Evolutionary conservation across 75 land plant species (phyloP).

Genomic region (Selaginella moellendorffii): DNA sequence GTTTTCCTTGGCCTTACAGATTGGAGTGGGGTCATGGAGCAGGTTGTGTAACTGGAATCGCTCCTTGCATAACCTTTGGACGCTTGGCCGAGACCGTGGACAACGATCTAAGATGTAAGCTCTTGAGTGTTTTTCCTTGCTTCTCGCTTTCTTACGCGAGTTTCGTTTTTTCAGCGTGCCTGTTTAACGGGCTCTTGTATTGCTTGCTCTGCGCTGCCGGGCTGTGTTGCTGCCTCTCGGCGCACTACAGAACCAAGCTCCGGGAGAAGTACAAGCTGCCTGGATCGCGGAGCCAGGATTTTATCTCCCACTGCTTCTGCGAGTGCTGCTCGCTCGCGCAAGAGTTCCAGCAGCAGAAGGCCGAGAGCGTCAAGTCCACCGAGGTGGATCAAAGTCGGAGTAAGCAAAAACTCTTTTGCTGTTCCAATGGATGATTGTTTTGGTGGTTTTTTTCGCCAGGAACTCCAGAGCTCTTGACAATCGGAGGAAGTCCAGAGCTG

Average conservation of each 20-base stretch:
- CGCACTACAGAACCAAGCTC: not conserved
- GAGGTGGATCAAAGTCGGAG: too few species aligned
- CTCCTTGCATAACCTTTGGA: not conserved
- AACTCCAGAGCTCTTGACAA: too few species aligned
- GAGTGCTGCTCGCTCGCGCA: not conserved
- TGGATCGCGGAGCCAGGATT: not conserved
- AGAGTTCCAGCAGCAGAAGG: not conserved
- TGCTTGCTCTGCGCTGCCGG: not conserved
- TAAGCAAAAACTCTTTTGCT: too few species aligned
- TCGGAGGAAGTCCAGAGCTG: too few species aligned
- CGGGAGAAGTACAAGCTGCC: not conserved
- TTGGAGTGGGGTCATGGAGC: not conserved
- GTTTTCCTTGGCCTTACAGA: slow-evolving; percentile 1
- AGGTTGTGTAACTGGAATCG: not conserved
- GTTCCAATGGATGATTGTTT: too few species aligned
- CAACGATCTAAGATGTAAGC: not conserved
- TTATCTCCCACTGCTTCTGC: not conserved
- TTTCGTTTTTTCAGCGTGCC: not conserved
- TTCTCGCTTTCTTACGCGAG: not conserved
- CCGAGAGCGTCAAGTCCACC: too few species aligned
- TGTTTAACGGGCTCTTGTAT: not conserved
- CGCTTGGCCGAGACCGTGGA: not conserved
- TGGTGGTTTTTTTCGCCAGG: too few species aligned
- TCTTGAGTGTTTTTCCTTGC: not conserved
- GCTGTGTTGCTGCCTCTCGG: not conserved